These are phyloP conservation scores for Xylariaceae sp. DNA, from an alignment of 2,329 filamentous ascomycete species.

Conservation along the genomic window DNA sequence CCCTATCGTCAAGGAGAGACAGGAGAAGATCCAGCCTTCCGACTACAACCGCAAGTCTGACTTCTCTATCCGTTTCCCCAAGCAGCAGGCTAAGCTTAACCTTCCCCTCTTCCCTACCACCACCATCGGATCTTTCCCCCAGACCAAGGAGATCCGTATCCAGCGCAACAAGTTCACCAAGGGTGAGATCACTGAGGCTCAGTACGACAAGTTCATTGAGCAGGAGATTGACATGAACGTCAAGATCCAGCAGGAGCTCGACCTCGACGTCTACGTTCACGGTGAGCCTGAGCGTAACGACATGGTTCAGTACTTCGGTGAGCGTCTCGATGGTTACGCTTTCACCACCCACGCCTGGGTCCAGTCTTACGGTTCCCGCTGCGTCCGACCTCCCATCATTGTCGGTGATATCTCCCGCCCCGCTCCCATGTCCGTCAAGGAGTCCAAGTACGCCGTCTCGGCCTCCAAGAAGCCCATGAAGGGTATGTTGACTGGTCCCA, in stretches of 20 bases:
- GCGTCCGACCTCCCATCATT: conserved; percentile 95
- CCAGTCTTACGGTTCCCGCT: conserved; percentile 96
- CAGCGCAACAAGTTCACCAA: conserved; percentile 99
- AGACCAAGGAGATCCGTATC: conserved; percentile 97
- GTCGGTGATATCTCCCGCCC: conserved; percentile 98
- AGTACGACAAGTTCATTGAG: conserved; percentile 99
- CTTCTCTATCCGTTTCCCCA: conserved; percentile 77
- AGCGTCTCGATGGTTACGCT: conserved; percentile 91
- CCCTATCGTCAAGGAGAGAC: conserved; percentile 93
- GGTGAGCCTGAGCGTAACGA: conserved; percentile 99
- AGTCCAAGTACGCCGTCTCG: conserved; percentile 96
- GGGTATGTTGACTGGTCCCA: conserved; percentile 98
- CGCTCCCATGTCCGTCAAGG: conserved; percentile 98
- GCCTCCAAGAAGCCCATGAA: conserved; percentile 99
- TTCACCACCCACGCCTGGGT: conserved; percentile 99
- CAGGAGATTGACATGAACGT: conserved; percentile 95
- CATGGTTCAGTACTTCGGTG: conserved; percentile 99
- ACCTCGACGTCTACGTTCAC: conserved; percentile 94
- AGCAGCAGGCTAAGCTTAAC: conserved; percentile 88
- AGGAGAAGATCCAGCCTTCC: conserved; percentile 75
- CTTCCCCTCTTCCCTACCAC: conserved; percentile 97
- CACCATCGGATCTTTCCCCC: conserved; percentile 98
- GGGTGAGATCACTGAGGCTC: conserved; percentile 82
- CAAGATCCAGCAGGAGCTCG: conserved; percentile 97
- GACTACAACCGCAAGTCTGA: conserved; percentile 90